Evolutionary conservation across 495 filamentous ascomycete species (phyloP).

Genomic region (Hyphodiscus hymeniophilus): DNA sequence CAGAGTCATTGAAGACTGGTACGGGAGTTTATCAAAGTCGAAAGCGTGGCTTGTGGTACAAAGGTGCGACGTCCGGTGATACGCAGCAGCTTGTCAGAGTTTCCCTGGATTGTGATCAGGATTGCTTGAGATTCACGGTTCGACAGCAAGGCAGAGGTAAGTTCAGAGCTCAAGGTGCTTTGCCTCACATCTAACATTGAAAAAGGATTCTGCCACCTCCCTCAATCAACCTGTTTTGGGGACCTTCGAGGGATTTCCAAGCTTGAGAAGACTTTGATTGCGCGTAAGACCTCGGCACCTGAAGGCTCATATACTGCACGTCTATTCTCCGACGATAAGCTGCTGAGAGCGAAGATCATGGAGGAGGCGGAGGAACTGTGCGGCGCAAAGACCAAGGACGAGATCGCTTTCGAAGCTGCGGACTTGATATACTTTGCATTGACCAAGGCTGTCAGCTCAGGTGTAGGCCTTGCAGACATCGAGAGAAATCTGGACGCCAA

Average conservation of each 20-base stretch:
- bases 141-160: slow-evolving; percentile 69
- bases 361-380: slow-evolving; percentile 95
- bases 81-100: slow-evolving; percentile 81
- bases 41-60: slow-evolving; percentile 93
- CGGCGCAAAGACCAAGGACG: slow-evolving; percentile 68
- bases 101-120: slow-evolving; percentile 83
- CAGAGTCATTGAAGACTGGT: slow-evolving; percentile 77
- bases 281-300: slow-evolving; percentile 72
- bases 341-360: slow-evolving; percentile 92
- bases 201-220: slow-evolving; percentile 86
- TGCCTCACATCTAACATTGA: slow-evolving; percentile 16
- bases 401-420: slow-evolving; percentile 88
- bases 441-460: slow-evolving; percentile 74
- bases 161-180: slow-evolving; percentile 25
- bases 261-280: slow-evolving; percentile 75
- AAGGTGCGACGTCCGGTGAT: slow-evolving; percentile 89
- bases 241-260: slow-evolving; percentile 69
- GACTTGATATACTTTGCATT: slow-evolving; percentile 95
- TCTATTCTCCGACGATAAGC: slow-evolving; percentile 82
- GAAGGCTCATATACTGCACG: slow-evolving; percentile 88
- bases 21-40: slow-evolving; percentile 92
- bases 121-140: slow-evolving; percentile 84
- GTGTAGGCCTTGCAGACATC: slow-evolving; percentile 78
- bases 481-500: slow-evolving; percentile 90
- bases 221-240: slow-evolving; percentile 87